A percentile compares a stretch with the other conserved stretches of the same genome.
phyloP scores from a whole-genome alignment of 2,329 filamentous ascomycete species.

The Fonsecaea pugnacius region DNA sequence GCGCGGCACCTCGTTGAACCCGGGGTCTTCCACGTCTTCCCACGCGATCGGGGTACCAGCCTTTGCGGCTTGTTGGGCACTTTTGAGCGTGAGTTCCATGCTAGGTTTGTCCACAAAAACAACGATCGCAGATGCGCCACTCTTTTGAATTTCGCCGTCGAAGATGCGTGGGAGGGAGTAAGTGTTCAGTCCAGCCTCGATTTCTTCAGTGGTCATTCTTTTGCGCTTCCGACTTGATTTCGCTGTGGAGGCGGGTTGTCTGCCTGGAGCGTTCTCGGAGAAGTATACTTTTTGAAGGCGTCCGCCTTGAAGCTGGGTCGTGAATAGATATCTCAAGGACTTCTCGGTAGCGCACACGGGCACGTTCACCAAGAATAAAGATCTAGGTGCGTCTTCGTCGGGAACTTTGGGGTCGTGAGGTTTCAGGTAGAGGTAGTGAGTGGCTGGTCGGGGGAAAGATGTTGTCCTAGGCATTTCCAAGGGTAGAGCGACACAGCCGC shows the following conservation, averaged over 20 bases:
- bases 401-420: slow-evolving; percentile 79
- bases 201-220: slow-evolving; percentile 55
- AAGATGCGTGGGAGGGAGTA: slow-evolving; percentile 72
- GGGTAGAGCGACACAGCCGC: slow-evolving; percentile 71
- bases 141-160: slow-evolving; percentile 70
- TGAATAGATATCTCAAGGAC: slow-evolving; percentile 77
- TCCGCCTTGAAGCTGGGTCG: slow-evolving; percentile 73
- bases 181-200: slow-evolving; percentile 61
- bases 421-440: slow-evolving; percentile 86
- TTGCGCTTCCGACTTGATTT: slow-evolving; percentile 59
- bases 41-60: slow-evolving; percentile 65
- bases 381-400: slow-evolving; percentile 73
- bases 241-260: slow-evolving; percentile 18
- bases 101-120: slow-evolving; percentile 82
- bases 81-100: slow-evolving; percentile 76
- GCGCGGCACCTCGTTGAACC: slow-evolving; percentile 49
- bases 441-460: slow-evolving; percentile 65
- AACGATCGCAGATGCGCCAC: slow-evolving; percentile 79
- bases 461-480: slow-evolving; percentile 67
- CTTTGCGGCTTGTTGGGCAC: slow-evolving; percentile 65
- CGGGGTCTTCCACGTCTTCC: slow-evolving; percentile 66
- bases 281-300: slow-evolving; percentile 80
- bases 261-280: slow-evolving; percentile 44
- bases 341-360: slow-evolving; percentile 80
- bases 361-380: slow-evolving; percentile 87